These are phyloP conservation scores for Didymella pinodella DNA, from an alignment of 2,329 filamentous ascomycete genomes.

Conservation along the genomic window DNA sequence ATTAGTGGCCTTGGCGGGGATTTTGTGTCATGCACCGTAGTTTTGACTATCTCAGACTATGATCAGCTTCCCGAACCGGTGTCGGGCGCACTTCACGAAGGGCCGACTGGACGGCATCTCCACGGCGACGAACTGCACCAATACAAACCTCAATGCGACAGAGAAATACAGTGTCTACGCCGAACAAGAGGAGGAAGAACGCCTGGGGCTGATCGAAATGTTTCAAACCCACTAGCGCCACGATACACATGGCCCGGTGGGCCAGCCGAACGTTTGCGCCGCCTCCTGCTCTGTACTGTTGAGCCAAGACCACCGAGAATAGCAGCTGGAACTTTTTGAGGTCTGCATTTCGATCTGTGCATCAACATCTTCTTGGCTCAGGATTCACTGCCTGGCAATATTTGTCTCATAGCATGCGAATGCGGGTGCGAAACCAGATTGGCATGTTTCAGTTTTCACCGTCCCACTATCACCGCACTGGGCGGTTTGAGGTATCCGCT, in stretches of 20 bases:
- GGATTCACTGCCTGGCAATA: background rate
- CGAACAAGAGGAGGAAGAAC: background rate
- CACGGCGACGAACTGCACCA: background rate
- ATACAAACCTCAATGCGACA: background rate
- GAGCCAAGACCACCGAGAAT: background rate
- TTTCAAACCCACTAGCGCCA: slow-evolving; percentile 3
- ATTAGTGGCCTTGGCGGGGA: slow-evolving; percentile 7
- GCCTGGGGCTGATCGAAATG: slow-evolving; percentile 2
- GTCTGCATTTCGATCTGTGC: background rate
- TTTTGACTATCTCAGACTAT: background rate
- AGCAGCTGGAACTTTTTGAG: background rate
- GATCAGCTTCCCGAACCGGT: background rate
- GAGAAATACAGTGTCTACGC: background rate
- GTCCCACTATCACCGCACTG: background rate
- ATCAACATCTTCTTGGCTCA: background rate
- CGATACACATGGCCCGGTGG: background rate
- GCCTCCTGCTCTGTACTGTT: background rate
- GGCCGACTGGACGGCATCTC: too few species aligned
- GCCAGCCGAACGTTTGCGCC: background rate
- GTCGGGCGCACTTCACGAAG: too few species aligned
- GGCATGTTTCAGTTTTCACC: background rate
- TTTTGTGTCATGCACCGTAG: slow-evolving; percentile 1
- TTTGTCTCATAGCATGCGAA: background rate
- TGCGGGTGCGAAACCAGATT: background rate
- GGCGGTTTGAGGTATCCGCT: too few species aligned